A percentile compares a stretch with the other conserved stretches of the same genome.
These are phyloP conservation scores for Tephrocybe sp. DNA, from an alignment of 768 basidiomycete genomes.

Conservation along the genomic window DNA sequence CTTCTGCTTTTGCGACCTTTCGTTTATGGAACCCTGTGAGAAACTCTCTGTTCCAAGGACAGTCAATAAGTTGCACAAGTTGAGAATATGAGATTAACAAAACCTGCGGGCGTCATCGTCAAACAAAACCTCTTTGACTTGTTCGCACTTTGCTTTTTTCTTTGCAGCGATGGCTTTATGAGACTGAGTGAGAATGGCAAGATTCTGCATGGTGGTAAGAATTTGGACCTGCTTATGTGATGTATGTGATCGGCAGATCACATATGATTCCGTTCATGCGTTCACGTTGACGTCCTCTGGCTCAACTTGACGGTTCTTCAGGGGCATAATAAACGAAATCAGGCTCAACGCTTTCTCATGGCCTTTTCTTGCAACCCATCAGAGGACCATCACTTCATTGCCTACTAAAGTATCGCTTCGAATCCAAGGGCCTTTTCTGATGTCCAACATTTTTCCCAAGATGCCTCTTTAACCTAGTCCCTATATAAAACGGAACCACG, in stretches of 20 bases:
- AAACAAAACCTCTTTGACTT: conserved; percentile 80
- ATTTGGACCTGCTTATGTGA: conserved; percentile 14
- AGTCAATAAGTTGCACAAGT: conserved; percentile 9
- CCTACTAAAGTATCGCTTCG: conserved; percentile 6
- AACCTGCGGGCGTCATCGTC: conserved; percentile 84
- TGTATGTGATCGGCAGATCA: conserved; percentile 11
- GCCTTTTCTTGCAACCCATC: conserved; percentile 3
- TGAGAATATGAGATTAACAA: conserved; percentile 13
- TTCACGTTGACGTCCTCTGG: not conserved
- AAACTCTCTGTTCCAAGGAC: conserved; percentile 60
- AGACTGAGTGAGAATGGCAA: conserved; percentile 58
- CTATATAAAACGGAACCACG: conserved; percentile 20
- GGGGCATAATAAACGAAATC: conserved; percentile 15
- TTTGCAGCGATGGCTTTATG: conserved; percentile 65
- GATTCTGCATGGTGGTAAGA: conserved; percentile 24
- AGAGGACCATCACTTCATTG: not conserved
- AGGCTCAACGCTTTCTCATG: conserved; percentile 9
- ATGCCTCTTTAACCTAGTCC: conserved; percentile 22
- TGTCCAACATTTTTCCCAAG: conserved; percentile 4
- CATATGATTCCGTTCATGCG: not conserved
- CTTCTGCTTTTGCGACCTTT: conserved; percentile 81
- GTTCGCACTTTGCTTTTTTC: conserved; percentile 58
- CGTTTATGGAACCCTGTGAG: conserved; percentile 93
- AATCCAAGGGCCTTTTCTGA: conserved; percentile 15
- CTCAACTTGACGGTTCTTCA: not conserved